These are phyloP conservation scores for Vitis amurensis DNA, from an alignment of 164 flowering plant genomes.

Conservation along the genomic window DNA sequence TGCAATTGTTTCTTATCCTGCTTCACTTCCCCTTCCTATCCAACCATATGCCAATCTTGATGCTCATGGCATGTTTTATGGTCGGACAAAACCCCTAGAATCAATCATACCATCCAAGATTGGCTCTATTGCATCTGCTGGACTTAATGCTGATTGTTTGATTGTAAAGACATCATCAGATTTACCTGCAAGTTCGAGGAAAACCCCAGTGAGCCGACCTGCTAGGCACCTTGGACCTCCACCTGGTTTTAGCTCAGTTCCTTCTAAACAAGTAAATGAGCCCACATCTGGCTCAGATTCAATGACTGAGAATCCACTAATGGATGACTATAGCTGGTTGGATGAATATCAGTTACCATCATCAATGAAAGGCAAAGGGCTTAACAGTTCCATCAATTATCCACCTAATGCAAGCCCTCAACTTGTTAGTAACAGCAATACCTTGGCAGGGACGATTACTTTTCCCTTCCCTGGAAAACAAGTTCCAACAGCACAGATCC, in stretches of 20 bases:
- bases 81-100: slow-evolving; percentile 34
- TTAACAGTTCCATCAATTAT: slow-evolving; percentile 29
- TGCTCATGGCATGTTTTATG: slow-evolving; percentile 20
- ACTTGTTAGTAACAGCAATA: slow-evolving; percentile 31
- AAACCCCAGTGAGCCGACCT: slow-evolving; percentile 81
- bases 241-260: slow-evolving; percentile 72
- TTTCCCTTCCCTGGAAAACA: slow-evolving; percentile 96
- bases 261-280: slow-evolving; percentile 45
- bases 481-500: slow-evolving; percentile 43
- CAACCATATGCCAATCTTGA: slow-evolving; percentile 31
- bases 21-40: slow-evolving; percentile 34
- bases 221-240: slow-evolving; percentile 89
- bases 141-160: slow-evolving; percentile 23
- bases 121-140: slow-evolving; percentile 43
- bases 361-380: slow-evolving; percentile 25
- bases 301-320: slow-evolving; percentile 36
- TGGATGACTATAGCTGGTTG: slow-evolving; percentile 91
- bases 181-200: slow-evolving; percentile 32
- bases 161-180: slow-evolving; percentile 31
- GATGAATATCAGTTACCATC: slow-evolving; percentile 77
- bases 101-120: slow-evolving; percentile 38
- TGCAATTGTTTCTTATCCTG: slow-evolving; percentile 25
- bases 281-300: slow-evolving; percentile 25
- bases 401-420: slow-evolving; percentile 22
- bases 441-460: slow-evolving; percentile 36